These are phyloP conservation scores for Malus hybrid DNA, from an alignment of 331 rosid species.

Conservation along the genomic window DNA sequence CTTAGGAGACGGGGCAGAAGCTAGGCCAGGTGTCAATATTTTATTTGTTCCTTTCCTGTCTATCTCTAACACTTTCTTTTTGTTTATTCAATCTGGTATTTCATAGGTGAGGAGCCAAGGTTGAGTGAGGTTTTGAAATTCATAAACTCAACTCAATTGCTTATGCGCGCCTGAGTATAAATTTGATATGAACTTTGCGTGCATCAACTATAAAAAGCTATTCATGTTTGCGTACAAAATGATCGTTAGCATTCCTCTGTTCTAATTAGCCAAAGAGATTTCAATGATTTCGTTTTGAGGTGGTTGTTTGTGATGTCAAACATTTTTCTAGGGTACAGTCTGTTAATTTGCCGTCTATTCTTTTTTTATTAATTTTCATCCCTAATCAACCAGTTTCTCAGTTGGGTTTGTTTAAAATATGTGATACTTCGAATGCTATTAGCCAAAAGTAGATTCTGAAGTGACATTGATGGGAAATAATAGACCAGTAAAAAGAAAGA, in stretches of 20 bases:
- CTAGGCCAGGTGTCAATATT: constrained; percentile 17
- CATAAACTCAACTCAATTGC: too few relatives aligned
- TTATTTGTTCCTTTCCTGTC: neutral
- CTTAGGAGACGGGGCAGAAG: constrained; percentile 26
- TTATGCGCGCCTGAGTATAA: neutral
- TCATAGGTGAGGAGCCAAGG: neutral
- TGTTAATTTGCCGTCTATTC: neutral
- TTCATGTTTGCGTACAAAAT: neutral
- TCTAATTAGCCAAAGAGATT: neutral
- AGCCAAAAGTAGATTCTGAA: neutral
- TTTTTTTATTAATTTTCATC: too few relatives aligned
- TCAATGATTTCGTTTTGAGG: neutral
- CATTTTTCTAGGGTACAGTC: neutral
- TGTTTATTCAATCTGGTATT: neutral
- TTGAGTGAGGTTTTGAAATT: neutral
- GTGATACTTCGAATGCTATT: neutral
- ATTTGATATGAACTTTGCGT: neutral
- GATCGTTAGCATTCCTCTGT: neutral
- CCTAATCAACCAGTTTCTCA: neutral
- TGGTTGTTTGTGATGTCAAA: neutral
- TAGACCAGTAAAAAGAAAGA: neutral
- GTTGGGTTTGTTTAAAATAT: neutral
- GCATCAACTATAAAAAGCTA: neutral
- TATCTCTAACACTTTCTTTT: neutral
- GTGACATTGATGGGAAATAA: neutral